phyloP scores from a whole-genome alignment of 768 basidiomycete species.

The Serpula lacrymans region DNA sequence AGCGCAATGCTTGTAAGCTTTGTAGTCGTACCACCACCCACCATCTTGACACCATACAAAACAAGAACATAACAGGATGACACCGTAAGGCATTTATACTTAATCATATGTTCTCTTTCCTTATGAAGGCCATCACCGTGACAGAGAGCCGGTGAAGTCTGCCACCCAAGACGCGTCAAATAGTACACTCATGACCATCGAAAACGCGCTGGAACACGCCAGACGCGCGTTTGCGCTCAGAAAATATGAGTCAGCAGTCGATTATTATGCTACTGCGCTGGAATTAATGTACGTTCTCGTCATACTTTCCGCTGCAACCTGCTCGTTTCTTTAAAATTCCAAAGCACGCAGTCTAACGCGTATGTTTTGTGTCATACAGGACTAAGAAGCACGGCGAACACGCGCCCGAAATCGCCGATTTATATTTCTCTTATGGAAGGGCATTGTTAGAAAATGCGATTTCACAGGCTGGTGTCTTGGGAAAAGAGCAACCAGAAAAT shows the following conservation, averaged over 20 bases:
- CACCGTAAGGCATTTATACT: background rate
- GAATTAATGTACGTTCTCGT: slow-evolving; percentile 68
- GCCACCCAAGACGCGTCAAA: slow-evolving; percentile 23
- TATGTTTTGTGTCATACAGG: slow-evolving; percentile 35
- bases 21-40: too few relatives aligned
- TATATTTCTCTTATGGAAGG: slow-evolving; percentile 90
- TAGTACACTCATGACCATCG: slow-evolving; percentile 32
- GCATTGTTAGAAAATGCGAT: slow-evolving; percentile 93
- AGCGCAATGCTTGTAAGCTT: too few relatives aligned
- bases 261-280: slow-evolving; percentile 79
- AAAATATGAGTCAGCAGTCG: slow-evolving; percentile 83
- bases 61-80: too few relatives aligned
- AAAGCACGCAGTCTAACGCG: slow-evolving; percentile 13
- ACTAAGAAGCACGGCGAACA: slow-evolving; percentile 75
- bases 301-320: slow-evolving; percentile 15
- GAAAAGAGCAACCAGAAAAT: slow-evolving; percentile 74
- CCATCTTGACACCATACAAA: too few relatives aligned
- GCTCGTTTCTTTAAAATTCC: slow-evolving; percentile 3
- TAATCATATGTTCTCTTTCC: background rate
- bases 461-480: slow-evolving; percentile 79
- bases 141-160: slow-evolving; percentile 7
- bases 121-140: background rate
- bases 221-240: slow-evolving; percentile 86
- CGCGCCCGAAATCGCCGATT: slow-evolving; percentile 78
- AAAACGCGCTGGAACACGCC: slow-evolving; percentile 68